Conservation (phyloP, 108 stramenopile species). For the Cylindrotheca closterium region DNA sequence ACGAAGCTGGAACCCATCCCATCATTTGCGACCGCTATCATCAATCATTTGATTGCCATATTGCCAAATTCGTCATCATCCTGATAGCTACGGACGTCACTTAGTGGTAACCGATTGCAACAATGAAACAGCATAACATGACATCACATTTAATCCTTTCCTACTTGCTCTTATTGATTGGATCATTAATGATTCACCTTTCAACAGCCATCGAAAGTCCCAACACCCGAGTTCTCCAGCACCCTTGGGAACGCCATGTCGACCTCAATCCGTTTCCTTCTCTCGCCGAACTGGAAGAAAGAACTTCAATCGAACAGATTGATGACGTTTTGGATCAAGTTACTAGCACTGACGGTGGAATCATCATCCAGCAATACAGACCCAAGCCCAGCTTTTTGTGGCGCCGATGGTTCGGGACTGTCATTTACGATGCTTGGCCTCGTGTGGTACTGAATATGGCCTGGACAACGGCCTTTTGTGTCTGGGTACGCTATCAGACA, state of each 20-base stretch:
- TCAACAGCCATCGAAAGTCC: no score
- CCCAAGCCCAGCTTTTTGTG: slow-evolving; percentile 38
- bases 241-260: not conserved
- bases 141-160: no score
- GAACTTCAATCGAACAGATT: slow-evolving; percentile 18
- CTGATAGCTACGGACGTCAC: no score
- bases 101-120: no score
- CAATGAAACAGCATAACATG: no score
- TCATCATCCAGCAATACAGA: slow-evolving; percentile 32
- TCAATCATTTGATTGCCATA: no score
- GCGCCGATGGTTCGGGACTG: slow-evolving; percentile 37
- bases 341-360: slow-evolving; percentile 16
- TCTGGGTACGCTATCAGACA: slow-evolving; percentile 2
- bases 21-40: no score
- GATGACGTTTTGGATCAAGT: slow-evolving; percentile 34
- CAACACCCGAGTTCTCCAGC: no score
- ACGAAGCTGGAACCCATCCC: no score
- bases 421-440: slow-evolving; percentile 15
- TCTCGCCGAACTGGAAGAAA: slow-evolving; percentile 32
- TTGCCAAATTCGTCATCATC: no score
- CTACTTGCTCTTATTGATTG: no score
- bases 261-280: slow-evolving; percentile 21
- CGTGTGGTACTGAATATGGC: slow-evolving; percentile 26
- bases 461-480: slow-evolving; percentile 15
- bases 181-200: no score